These are phyloP conservation scores for Monosporascus sp. DNA, from an alignment of 2,329 filamentous ascomycete genomes.

Conservation along the genomic window DNA sequence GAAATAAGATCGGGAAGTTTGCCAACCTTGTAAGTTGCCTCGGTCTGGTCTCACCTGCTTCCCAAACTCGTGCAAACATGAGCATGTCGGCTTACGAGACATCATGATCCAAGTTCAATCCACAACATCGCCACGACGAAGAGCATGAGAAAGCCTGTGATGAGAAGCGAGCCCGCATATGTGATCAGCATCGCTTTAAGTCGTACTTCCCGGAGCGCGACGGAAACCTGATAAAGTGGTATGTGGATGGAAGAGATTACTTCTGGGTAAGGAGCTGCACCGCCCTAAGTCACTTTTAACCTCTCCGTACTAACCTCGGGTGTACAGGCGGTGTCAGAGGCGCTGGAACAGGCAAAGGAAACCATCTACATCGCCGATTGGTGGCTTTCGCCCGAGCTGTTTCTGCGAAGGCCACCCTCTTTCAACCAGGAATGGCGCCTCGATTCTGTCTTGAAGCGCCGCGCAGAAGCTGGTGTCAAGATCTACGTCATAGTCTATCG, in stretches of 20 bases:
- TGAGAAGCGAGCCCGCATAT: constrained; percentile 66
- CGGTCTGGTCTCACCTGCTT: not conserved
- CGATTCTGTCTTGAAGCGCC: constrained; percentile 80
- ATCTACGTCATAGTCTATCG: constrained; percentile 93
- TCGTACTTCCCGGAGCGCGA: constrained; percentile 86
- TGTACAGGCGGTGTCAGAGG: constrained; percentile 69
- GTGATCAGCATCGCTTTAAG: constrained; percentile 73
- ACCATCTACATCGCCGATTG: constrained; percentile 95
- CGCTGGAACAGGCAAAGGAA: constrained; percentile 84
- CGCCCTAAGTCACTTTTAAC: not conserved
- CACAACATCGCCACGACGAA: constrained; percentile 89
- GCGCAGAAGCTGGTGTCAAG: constrained; percentile 87
- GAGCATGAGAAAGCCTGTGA: constrained; percentile 83
- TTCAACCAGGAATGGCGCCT: constrained; percentile 80
- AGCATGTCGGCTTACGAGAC: constrained; percentile 6
- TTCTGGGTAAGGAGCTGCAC: constrained; percentile 58
- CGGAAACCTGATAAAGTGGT: constrained; percentile 90
- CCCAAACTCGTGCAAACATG: not conserved
- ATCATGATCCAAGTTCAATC: constrained; percentile 55
- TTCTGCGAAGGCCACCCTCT: constrained; percentile 77
- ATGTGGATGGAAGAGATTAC: constrained; percentile 92
- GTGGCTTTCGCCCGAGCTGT: constrained; percentile 91
- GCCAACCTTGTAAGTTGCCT: constrained; percentile 49
- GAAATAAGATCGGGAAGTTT: constrained; percentile 57
- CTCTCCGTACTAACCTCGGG: constrained; percentile 1